Evolutionary conservation across 257 asterid genomes (phyloP), one percentile per base, ranked within the genome.

Genomic region (Nicotiana sylvestris): DNA sequence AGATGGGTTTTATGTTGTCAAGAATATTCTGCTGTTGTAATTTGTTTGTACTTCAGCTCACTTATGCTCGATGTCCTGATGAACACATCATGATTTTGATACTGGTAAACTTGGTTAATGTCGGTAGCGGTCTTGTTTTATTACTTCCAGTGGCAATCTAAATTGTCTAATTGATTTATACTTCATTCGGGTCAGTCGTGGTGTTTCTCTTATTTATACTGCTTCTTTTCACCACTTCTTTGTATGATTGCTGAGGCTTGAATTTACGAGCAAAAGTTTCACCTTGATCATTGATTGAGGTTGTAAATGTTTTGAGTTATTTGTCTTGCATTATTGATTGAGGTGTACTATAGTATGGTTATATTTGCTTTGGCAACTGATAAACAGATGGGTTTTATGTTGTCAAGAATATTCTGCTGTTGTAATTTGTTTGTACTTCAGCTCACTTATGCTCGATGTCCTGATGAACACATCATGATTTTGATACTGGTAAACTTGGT

Each of bases 191-290:
- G 80, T 51, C 64, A 76, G 64, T 18, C 80, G 29, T 57, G 64
- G 46, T 74, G 62, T 49, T 8, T 21, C 39, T 46, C 61, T 46
- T 72, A 72, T 58, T 46, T 37, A 25, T 6, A 49, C 16, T 74
- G 16, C 64, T 15, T 76, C 62, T 49, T 29, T 76, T 76, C 43
- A 76, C 80, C 80, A 76, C 53, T 76, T 76, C 80, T 74, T 74
- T 76, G 64, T 76, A 76, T 51, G 46, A 8, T 76, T 51, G 43
- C 46, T 15, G 29, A 21, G 64, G 64, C 64, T 51, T 49, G 64
- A 51, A 7, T 76, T 76, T 76, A 13, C 27, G 27, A 51, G 37
- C 60, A 46, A 72, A 11, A 13, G 46, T 76, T 74, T 25, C 0
- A 49, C 62, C 39, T 74, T 51, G 64, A 74, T 76, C 6, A 69